Conservation (phyloP, 2,329 filamentous ascomycete species). For the Elsinoe necatrix region DNA sequence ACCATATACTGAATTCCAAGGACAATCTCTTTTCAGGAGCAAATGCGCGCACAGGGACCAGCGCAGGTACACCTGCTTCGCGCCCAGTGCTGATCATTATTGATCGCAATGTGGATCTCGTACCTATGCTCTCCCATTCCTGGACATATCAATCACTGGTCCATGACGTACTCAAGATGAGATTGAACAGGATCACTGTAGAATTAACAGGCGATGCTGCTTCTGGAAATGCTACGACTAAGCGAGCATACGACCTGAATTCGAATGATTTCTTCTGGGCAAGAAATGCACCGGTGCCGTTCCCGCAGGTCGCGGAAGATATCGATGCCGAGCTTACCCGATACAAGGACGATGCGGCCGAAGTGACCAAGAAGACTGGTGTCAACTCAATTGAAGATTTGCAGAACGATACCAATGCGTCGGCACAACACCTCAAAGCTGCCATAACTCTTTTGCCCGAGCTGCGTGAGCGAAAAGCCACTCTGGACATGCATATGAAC, state of each 20-base stretch:
- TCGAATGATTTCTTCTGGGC: constrained; percentile 95
- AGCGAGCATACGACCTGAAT: constrained; percentile 83
- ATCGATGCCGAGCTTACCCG: constrained; percentile 88
- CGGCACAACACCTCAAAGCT: constrained; percentile 88
- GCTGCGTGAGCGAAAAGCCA: constrained; percentile 82
- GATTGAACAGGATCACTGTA: constrained; percentile 88
- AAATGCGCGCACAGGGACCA: constrained; percentile 53
- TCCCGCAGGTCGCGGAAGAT: constrained; percentile 92
- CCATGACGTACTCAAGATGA: constrained; percentile 67
- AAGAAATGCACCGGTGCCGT: constrained; percentile 81
- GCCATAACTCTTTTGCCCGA: constrained; percentile 91
- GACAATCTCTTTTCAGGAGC: constrained; percentile 81
- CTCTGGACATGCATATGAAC: constrained; percentile 98
- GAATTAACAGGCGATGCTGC: constrained; percentile 72
- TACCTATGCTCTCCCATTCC: constrained; percentile 97
- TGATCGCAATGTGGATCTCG: constrained; percentile 89
- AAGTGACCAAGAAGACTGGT: constrained; percentile 91
- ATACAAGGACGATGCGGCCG: constrained; percentile 91
- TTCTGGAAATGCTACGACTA: constrained; percentile 65
- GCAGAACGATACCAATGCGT: constrained; percentile 78
- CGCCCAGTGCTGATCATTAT: constrained; percentile 87
- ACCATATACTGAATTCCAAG: constrained; percentile 95
- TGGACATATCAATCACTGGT: constrained; percentile 85
- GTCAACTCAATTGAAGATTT: constrained; percentile 88
- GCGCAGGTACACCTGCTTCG: constrained; percentile 57